These are phyloP conservation scores for Candida gorgasii DNA, from an alignment of 805 yeast species.

Conservation along the genomic window DNA sequence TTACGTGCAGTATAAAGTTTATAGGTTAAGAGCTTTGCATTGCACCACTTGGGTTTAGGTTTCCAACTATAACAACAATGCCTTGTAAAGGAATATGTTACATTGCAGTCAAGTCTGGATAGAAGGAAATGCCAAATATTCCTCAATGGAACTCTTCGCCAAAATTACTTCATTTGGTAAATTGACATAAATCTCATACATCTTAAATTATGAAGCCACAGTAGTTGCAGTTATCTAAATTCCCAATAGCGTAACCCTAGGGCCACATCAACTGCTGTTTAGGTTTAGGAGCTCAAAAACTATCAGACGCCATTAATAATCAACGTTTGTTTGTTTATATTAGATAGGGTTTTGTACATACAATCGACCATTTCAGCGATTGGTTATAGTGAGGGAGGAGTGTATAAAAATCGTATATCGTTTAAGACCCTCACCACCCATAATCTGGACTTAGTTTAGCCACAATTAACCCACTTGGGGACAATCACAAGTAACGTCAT, in stretches of 20 bases:
- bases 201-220: too few relatives aligned
- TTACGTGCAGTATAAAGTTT: too few relatives aligned
- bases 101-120: not conserved
- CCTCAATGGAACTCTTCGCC: too few relatives aligned
- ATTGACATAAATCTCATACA: too few relatives aligned
- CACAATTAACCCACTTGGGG: not conserved
- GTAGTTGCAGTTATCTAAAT: too few relatives aligned
- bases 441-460: not conserved
- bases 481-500: not conserved
- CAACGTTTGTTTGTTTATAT: not conserved
- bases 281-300: too few relatives aligned
- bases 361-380: not conserved
- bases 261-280: too few relatives aligned
- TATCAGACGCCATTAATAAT: too few relatives aligned
- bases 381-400: slow-evolving; percentile 1
- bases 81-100: not conserved
- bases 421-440: not conserved
- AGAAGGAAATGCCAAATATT: too few relatives aligned
- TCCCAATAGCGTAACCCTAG: too few relatives aligned
- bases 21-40: not conserved
- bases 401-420: slow-evolving; percentile 6
- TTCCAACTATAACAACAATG: not conserved
- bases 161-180: too few relatives aligned
- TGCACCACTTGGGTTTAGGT: not conserved
- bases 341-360: not conserved